These are phyloP conservation scores for Crotalaria pallida DNA, from an alignment of 306 rosid species.

Conservation along the genomic window DNA sequence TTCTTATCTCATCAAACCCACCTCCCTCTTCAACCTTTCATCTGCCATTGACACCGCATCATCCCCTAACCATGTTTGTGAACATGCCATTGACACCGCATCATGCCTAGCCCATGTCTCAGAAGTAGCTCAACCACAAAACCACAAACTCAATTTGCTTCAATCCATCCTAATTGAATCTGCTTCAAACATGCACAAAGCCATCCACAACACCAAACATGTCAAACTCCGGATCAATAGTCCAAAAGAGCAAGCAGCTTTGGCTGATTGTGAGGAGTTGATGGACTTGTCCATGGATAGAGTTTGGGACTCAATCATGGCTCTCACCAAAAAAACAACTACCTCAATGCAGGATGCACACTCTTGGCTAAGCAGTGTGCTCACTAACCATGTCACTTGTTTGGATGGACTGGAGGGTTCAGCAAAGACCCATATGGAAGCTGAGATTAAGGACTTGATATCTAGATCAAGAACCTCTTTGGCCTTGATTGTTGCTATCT, in stretches of 20 bases:
- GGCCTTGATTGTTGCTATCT: conserved; percentile 38
- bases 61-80: conserved; percentile 26
- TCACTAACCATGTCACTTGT: conserved; percentile 69
- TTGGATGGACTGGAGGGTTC: conserved; percentile 51
- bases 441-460: conserved; percentile 35
- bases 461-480: conserved; percentile 45
- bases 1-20: conserved; percentile 19
- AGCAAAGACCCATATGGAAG: conserved; percentile 18
- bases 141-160: conserved; percentile 10
- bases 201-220: conserved; percentile 14
- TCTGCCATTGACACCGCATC: too few relatives aligned
- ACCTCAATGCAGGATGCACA: conserved; percentile 42
- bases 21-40: conserved; percentile 15
- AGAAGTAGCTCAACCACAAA: conserved; percentile 7
- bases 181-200: conserved; percentile 24
- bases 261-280: conserved; percentile 48
- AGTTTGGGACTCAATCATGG: conserved; percentile 33
- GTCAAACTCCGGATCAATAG: conserved; percentile 26
- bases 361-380: conserved; percentile 64
- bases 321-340: conserved; percentile 21
- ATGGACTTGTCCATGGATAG: conserved; percentile 47
- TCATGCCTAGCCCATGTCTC: conserved; percentile 45
- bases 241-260: conserved; percentile 32
- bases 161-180: conserved; percentile 36
- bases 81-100: conserved; percentile 30